Evolutionary conservation across 352 stramenopile species (phyloP), one percentile per base, ranked within the genome.

Genomic region (Globisporangium cederbergense): DNA sequence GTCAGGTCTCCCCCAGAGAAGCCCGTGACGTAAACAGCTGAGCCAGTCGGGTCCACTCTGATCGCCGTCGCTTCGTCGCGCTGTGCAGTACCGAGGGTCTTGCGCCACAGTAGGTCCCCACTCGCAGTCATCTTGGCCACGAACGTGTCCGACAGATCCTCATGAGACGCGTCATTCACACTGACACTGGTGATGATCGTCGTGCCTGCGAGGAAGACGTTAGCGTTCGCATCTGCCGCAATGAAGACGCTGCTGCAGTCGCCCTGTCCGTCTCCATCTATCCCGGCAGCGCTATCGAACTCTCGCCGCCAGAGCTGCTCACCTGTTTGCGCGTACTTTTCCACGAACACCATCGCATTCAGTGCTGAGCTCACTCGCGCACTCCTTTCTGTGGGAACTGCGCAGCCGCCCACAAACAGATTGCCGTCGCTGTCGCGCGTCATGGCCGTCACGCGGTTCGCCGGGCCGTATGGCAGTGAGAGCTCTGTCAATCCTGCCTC

Each of bases 271-370:
- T 28, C 25, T 28, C 25, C 25, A 28, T 28, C 25, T 28, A 28
- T 28, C 25, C 25, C 25, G 25, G 25, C 25, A 28, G 25, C 25
- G 25, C 25, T 28, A 28, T 28, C 25, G 25, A 28, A 28, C 25
- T 62, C 25, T 13, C 34, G 34, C 25, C 51, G 51, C 65, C 60
- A 67, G n/a, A 63, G 11, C 20, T 47, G 58, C 42, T 67, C 52
- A 11, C 65, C 65, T 6, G 38, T 57, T 18, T 40, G 34, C n/a
- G 51, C 42, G 45, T 64, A 64, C 46, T 67, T 66, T 20, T 52
- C 60, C 50, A 63, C 65, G 25, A 62, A 64, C 16, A n/a, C 43
- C n/a, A 25, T 46, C 3, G 25, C 38, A 11, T 47, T 52, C 2
- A 47, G 5, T 4, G 38, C 20, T n/a, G 10, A 34, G 3, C 8